These are phyloP conservation scores for Thelonectria blattea DNA, from an alignment of 2,329 filamentous ascomycete genomes.

Conservation along the genomic window DNA sequence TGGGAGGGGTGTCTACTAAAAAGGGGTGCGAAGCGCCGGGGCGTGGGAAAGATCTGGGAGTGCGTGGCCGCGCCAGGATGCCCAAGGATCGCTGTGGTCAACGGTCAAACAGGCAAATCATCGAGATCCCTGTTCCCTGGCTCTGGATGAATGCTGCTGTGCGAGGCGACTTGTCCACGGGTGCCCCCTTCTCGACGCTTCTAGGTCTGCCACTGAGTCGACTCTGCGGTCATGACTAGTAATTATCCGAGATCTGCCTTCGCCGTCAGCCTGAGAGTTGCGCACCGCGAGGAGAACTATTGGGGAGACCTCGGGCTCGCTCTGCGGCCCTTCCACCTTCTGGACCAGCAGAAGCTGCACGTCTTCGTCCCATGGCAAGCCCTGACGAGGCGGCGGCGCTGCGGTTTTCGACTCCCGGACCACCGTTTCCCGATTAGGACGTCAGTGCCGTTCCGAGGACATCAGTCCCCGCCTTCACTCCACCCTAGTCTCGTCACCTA, in stretches of 20 bases:
- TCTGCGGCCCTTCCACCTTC: slow-evolving; percentile 17
- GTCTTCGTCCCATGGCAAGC: slow-evolving; percentile 19
- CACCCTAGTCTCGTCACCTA: slow-evolving; percentile 32
- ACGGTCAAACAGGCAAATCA: slow-evolving; percentile 38
- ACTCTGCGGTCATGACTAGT: not conserved
- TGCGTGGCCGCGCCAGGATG: slow-evolving; percentile 35
- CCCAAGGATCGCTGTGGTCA: slow-evolving; percentile 39
- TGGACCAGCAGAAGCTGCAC: slow-evolving; percentile 7
- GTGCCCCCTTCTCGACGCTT: slow-evolving; percentile 2
- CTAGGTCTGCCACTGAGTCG: not conserved
- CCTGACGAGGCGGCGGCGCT: slow-evolving; percentile 27
- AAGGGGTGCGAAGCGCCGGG: slow-evolving; percentile 25
- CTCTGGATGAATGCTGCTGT: slow-evolving; percentile 24
- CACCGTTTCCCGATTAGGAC: slow-evolving; percentile 35
- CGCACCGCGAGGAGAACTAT: slow-evolving; percentile 6
- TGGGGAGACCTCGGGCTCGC: slow-evolving; percentile 7
- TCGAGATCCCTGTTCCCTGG: slow-evolving; percentile 32
- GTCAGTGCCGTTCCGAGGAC: slow-evolving; percentile 33
- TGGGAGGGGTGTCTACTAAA: slow-evolving; percentile 21
- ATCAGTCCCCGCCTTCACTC: slow-evolving; percentile 23
- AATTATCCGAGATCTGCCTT: not conserved
- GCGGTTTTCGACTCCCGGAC: slow-evolving; percentile 32
- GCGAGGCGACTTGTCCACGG: slow-evolving; percentile 29
- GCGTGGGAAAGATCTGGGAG: slow-evolving; percentile 36
- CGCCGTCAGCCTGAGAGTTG: not conserved